These are phyloP conservation scores for Albophoma yamanashiensis DNA, from an alignment of 2,329 filamentous ascomycete genomes.

Conservation along the genomic window DNA sequence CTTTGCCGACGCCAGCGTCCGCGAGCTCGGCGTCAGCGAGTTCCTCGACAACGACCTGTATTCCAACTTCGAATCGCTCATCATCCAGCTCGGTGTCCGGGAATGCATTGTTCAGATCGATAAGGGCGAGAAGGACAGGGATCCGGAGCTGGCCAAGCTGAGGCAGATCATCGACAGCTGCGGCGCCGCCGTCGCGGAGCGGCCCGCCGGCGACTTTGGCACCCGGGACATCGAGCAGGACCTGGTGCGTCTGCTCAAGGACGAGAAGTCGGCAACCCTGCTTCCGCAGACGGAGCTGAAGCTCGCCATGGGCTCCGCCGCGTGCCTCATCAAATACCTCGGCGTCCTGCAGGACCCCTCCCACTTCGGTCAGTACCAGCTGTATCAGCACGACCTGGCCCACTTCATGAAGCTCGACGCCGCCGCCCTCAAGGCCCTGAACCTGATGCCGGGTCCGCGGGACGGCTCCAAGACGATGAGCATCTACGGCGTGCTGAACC, in stretches of 20 bases:
- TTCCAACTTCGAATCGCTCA: conserved; percentile 91
- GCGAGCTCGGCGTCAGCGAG: conserved; percentile 92
- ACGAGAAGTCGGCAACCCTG: conserved; percentile 66
- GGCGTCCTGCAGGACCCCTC: conserved; percentile 80
- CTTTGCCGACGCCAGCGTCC: conserved; percentile 92
- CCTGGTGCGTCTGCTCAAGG: conserved; percentile 73
- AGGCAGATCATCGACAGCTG: conserved; percentile 85
- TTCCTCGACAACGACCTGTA: conserved; percentile 98
- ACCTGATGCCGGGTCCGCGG: conserved; percentile 90
- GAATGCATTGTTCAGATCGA: conserved; percentile 85
- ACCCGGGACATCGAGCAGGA: conserved; percentile 94
- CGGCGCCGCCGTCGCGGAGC: conserved; percentile 79
- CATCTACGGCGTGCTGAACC: conserved; percentile 83
- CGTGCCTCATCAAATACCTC: conserved; percentile 89
- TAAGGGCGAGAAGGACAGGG: conserved; percentile 69
- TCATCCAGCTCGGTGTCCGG: conserved; percentile 92
- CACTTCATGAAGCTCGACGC: conserved; percentile 99
- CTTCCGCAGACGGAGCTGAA: conserved; percentile 89
- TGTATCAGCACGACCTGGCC: conserved; percentile 93
- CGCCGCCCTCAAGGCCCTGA: conserved; percentile 84
- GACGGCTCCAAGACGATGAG: conserved; percentile 98
- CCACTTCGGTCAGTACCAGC: conserved; percentile 93
- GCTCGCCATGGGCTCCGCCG: conserved; percentile 89
- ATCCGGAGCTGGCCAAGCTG: conserved; percentile 80
- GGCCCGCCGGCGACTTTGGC: conserved; percentile 66